Evolutionary conservation across 2,329 filamentous ascomycete genomes (phyloP).

Genomic region (Ophiocordyceps robertsii): DNA sequence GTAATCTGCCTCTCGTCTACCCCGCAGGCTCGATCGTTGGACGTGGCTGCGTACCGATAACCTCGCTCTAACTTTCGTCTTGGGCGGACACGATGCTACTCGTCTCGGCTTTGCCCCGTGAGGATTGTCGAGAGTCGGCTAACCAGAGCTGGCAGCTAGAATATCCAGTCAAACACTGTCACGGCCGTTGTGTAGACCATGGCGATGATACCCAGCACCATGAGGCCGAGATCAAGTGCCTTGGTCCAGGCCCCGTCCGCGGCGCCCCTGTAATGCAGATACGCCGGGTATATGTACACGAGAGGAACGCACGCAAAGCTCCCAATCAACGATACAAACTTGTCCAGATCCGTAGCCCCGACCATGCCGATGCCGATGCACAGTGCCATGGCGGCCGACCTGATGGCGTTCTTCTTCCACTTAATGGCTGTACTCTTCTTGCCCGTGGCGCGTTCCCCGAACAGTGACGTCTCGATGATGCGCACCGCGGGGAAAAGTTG

Average conservation of each 20-base stretch:
- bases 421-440: constrained; percentile 52
- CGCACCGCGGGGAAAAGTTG: constrained; percentile 63
- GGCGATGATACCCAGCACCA: constrained; percentile 47
- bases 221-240: constrained; percentile 45
- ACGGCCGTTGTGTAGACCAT: constrained; percentile 61
- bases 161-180: constrained; percentile 29
- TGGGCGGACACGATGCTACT: too few relatives aligned
- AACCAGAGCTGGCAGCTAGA: too few relatives aligned
- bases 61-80: too few relatives aligned
- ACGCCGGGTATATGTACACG: constrained; percentile 66
- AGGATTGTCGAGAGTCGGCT: too few relatives aligned
- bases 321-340: constrained; percentile 62
- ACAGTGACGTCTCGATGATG: constrained; percentile 55
- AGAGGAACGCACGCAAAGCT: constrained; percentile 62
- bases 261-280: constrained; percentile 54
- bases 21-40: too few relatives aligned
- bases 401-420: constrained; percentile 63
- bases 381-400: constrained; percentile 39
- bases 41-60: too few relatives aligned
- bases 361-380: constrained; percentile 49
- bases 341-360: constrained; percentile 57
- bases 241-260: constrained; percentile 43
- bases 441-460: constrained; percentile 50
- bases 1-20: too few relatives aligned
- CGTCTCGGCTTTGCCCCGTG: too few relatives aligned